phyloP scores from a whole-genome alignment of 306 rosid genomes.

The Gastrolobium villosum region DNA sequence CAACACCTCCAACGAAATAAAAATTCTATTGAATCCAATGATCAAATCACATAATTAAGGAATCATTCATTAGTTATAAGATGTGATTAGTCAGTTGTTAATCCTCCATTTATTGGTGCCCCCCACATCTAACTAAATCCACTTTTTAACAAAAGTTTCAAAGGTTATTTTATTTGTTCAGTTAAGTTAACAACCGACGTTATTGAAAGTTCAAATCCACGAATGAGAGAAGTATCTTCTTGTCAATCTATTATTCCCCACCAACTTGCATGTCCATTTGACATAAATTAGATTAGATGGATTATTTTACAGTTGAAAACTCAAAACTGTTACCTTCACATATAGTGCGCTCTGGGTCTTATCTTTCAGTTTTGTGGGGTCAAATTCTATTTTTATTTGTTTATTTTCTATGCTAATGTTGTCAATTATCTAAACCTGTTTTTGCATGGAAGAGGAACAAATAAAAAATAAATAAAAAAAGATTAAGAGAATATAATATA shows the following conservation, averaged over 20 bases:
- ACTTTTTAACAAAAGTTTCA: not conserved
- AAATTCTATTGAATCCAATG: conserved; percentile 19
- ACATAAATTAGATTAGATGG: conserved; percentile 38
- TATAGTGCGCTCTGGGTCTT: conserved; percentile 57
- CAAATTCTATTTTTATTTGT: conserved; percentile 36
- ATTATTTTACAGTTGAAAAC: conserved; percentile 40
- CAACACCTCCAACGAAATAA: not conserved
- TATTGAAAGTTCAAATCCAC: conserved; percentile 26
- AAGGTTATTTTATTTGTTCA: conserved; percentile 1
- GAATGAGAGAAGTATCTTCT: conserved; percentile 19
- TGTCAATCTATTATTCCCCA: conserved; percentile 35
- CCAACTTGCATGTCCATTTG: conserved; percentile 37
- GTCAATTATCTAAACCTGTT: conserved; percentile 40
- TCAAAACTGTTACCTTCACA: conserved; percentile 48
- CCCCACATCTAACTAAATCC: not conserved
- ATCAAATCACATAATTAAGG: conserved; percentile 2
- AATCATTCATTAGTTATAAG: conserved; percentile 29
- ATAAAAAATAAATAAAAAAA: not conserved
- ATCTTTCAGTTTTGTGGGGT: conserved; percentile 36
- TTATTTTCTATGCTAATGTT: conserved; percentile 9
- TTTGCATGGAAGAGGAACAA: conserved; percentile 25
- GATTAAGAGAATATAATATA: not conserved
- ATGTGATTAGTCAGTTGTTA: conserved; percentile 18
- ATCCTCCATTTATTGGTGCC: conserved; percentile 5
- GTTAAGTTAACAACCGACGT: not conserved